A percentile compares a stretch with the other conserved stretches of the same genome.
Conservation (phyloP, 805 yeast genomes). For the Wickerhamiella hasegawae region DNA sequence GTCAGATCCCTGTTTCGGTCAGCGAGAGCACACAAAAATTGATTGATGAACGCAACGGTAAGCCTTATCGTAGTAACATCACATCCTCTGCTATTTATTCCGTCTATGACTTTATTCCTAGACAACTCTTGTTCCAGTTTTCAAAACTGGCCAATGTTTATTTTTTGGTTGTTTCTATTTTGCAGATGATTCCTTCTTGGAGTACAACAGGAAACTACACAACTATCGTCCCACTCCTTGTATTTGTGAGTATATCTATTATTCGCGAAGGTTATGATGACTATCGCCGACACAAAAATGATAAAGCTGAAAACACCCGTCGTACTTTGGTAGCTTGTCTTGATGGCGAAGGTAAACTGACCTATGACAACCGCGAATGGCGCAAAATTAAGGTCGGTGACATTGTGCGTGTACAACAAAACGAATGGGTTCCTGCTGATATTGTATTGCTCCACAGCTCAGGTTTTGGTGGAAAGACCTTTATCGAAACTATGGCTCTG, state of each 20-base stretch:
- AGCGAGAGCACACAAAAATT: slow-evolving; percentile 20
- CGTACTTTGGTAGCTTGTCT: slow-evolving; percentile 25
- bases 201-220: slow-evolving; percentile 93
- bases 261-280: slow-evolving; percentile 91
- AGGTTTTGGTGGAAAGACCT: slow-evolving; percentile 42
- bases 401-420: slow-evolving; percentile 49
- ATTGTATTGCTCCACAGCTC: slow-evolving; percentile 52
- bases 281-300: slow-evolving; percentile 70
- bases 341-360: slow-evolving; percentile 8
- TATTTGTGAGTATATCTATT: slow-evolving; percentile 80
- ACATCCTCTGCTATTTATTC: slow-evolving; percentile 84
- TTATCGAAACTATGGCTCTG: slow-evolving; percentile 88
- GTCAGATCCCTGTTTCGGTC: slow-evolving; percentile 47
- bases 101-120: slow-evolving; percentile 64
- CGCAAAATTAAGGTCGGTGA: slow-evolving; percentile 78
- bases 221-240: slow-evolving; percentile 73
- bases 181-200: slow-evolving; percentile 96
- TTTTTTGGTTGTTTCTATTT: slow-evolving; percentile 73
- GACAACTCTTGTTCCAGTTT: slow-evolving; percentile 80
- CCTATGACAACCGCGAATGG: slow-evolving; percentile 38
- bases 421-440: slow-evolving; percentile 95
- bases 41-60: slow-evolving; percentile 53
- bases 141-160: slow-evolving; percentile 86
- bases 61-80: slow-evolving; percentile 46
- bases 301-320: slow-evolving; percentile 66